phyloP scores from a whole-genome alignment of 192 early-diverging fungal species.

The Coemansia nantahalensis region DNA sequence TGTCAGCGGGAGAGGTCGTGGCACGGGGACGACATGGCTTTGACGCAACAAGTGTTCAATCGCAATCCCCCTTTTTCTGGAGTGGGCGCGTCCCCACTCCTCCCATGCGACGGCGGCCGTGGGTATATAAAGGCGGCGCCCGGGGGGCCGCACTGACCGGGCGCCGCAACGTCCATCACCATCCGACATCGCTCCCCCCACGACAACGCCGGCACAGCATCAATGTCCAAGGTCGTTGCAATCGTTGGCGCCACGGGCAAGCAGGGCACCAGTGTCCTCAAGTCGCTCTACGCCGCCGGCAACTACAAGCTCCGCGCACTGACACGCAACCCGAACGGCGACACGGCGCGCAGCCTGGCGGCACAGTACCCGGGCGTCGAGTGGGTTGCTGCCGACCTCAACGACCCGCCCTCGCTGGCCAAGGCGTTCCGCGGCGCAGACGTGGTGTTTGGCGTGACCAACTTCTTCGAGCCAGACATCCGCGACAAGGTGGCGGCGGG shows the following conservation, averaged over 20 bases:
- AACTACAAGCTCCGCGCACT: constrained; percentile 33
- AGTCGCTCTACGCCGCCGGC: constrained; percentile 18
- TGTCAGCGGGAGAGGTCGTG: too few relatives aligned
- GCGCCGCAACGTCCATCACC: too few relatives aligned
- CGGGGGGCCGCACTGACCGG: too few relatives aligned
- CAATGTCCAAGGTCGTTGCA: constrained; percentile 25
- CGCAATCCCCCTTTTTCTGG: too few relatives aligned
- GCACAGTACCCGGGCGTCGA: constrained; percentile 29
- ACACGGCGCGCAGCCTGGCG: constrained; percentile 8
- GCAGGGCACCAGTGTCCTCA: constrained; percentile 42
- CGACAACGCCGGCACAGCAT: neutral
- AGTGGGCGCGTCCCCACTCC: too few relatives aligned
- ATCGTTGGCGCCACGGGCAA: constrained; percentile 43
- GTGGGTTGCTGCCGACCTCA: constrained; percentile 19
- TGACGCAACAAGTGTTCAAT: too few relatives aligned
- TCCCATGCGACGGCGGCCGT: too few relatives aligned
- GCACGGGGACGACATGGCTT: too few relatives aligned
- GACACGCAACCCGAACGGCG: constrained; percentile 18
- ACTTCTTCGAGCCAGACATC: constrained; percentile 22
- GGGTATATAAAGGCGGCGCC: too few relatives aligned
- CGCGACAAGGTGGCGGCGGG: constrained; percentile 5
- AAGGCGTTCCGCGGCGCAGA: constrained; percentile 23
- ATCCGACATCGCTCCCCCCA: too few relatives aligned
- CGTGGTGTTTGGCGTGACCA: constrained; percentile 34
- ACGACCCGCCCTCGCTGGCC: constrained; percentile 18